These are phyloP conservation scores for Blastocystis sp. DNA, from an alignment of 352 stramenopile genomes.

Conservation along the genomic window DNA sequence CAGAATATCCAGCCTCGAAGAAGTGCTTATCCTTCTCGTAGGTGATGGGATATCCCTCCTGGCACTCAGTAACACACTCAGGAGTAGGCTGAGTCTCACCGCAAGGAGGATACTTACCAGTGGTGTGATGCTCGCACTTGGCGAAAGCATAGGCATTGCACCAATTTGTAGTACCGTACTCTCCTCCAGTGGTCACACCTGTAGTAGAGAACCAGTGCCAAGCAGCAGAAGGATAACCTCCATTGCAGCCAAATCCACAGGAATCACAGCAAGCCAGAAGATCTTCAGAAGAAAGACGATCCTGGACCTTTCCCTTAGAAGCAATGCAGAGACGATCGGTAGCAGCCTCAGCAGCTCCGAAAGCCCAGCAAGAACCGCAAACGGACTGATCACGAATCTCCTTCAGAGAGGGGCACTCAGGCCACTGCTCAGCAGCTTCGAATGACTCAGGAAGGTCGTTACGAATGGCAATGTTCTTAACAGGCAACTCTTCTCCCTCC, in stretches of 20 bases:
- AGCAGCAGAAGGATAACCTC: conserved; percentile 72
- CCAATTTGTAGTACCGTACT: conserved; percentile 70
- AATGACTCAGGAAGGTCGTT: conserved; percentile 44
- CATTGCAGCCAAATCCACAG: conserved; percentile 75
- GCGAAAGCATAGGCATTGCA: conserved; percentile 74
- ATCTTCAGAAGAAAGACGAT: conserved; percentile 72
- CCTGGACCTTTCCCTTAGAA: conserved; percentile 56
- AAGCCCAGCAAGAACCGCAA: conserved; percentile 75
- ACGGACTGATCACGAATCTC: conserved; percentile 68
- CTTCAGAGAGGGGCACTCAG: conserved; percentile 67
- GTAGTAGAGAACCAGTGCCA: conserved; percentile 72
- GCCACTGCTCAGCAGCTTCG: conserved; percentile 49
- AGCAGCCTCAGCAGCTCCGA: conserved; percentile 71
- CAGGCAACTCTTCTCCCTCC: conserved; percentile 20
- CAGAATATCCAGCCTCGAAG: conserved; percentile 69
- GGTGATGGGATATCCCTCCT: conserved; percentile 68
- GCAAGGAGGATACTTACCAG: conserved; percentile 68
- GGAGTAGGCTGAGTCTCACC: conserved; percentile 69
- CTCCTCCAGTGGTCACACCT: conserved; percentile 72
- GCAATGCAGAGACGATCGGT: conserved; percentile 70
- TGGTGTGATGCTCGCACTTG: conserved; percentile 74
- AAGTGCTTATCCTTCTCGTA: conserved; percentile 72
- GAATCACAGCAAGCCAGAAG: conserved; percentile 72
- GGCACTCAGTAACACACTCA: conserved; percentile 46
- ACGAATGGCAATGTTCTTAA: conserved; percentile 44